Evolutionary conservation across 2,329 filamentous ascomycete species (phyloP), one percentile per base, ranked within the genome.

Genomic region (Exophiala spinifera): DNA sequence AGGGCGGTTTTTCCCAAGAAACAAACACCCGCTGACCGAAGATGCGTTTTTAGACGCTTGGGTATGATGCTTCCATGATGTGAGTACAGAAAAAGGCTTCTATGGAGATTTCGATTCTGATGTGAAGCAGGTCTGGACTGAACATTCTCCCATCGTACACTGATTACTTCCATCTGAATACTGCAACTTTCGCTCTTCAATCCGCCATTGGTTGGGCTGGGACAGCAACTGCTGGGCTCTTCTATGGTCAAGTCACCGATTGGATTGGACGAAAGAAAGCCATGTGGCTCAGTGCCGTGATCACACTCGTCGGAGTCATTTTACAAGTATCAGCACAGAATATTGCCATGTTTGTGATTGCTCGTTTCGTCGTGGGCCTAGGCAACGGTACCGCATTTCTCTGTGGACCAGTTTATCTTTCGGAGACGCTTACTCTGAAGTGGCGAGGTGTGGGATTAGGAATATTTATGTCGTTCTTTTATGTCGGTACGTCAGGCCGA

Each of bases 311-410:
- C 21, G 85, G 83, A 6, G 81, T 80, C 1, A 72, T 76, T 36
- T 73, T 87, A 1, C 84, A 87, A 65, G 74, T 77, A 20, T 76
- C 79, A 17, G 80, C 84, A 14, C 75, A 78, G 56, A 74, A 78
- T 46, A 69, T 83, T 15, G 70, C 73, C 11, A 50, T 54, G 55
- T 57, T 57, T 11, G 42, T 57, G 7, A 47, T 47, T 4, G 50
- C 43, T 4, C 50, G 55, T 6, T 36, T 57, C 21, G n/a, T 54
- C 20, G 19, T 57, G 8, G 55, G 55, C 17, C 23, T 57, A 11
- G 49, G 49, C 14, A 49, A 25, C 1, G 45, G 31, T 3, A 17
- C 46, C 14, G 36, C 48, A 21, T 33, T 34, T 4, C 34, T 49
- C 13, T 46, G 28, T 6, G 49, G 33, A 6, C 31, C 50, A 14